These are phyloP conservation scores for Echium plantagineum DNA, from an alignment of 257 asterid species.

Conservation along the genomic window DNA sequence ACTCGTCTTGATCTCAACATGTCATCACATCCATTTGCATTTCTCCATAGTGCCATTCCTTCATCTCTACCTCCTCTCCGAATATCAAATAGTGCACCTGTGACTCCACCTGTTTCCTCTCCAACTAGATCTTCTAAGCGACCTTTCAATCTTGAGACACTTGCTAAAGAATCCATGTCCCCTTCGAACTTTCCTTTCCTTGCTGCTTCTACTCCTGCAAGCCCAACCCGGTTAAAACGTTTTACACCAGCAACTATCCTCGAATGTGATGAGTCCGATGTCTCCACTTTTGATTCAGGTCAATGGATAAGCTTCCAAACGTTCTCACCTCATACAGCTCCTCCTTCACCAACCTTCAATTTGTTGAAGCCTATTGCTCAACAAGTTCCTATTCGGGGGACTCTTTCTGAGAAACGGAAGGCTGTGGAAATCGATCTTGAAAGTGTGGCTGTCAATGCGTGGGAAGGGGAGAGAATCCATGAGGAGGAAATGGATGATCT, in stretches of 20 bases:
- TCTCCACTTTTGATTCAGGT: constrained; percentile 24
- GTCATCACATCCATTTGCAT: constrained; percentile 7
- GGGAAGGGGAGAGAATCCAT: constrained; percentile 16
- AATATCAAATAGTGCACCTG: constrained; percentile 7
- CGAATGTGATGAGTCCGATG: constrained; percentile 26
- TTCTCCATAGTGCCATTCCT: constrained; percentile 12
- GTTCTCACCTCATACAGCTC: constrained; percentile 20
- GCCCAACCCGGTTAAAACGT: too few relatives aligned
- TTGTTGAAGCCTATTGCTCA: constrained; percentile 42
- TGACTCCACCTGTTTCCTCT: constrained; percentile 7
- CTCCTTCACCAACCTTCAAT: constrained; percentile 53
- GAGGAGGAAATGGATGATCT: constrained; percentile 14
- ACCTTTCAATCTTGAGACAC: constrained; percentile 3
- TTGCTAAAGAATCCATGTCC: constrained; percentile 4
- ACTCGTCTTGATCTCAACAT: constrained; percentile 4
- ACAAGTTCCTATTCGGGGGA: constrained; percentile 17
- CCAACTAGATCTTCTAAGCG: constrained; percentile 9
- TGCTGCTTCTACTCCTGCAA: constrained; percentile 13
- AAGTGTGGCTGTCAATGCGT: constrained; percentile 10
- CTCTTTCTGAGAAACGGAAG: constrained; percentile 9
- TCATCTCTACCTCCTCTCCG: constrained; percentile 14
- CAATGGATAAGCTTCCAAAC: constrained; percentile 11
- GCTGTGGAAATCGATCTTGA: constrained; percentile 8
- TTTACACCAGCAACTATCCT: too few relatives aligned
- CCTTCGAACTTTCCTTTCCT: constrained; percentile 7